These are phyloP conservation scores for Clathrospora elynae DNA, from an alignment of 2,329 filamentous ascomycete species.

Conservation along the genomic window DNA sequence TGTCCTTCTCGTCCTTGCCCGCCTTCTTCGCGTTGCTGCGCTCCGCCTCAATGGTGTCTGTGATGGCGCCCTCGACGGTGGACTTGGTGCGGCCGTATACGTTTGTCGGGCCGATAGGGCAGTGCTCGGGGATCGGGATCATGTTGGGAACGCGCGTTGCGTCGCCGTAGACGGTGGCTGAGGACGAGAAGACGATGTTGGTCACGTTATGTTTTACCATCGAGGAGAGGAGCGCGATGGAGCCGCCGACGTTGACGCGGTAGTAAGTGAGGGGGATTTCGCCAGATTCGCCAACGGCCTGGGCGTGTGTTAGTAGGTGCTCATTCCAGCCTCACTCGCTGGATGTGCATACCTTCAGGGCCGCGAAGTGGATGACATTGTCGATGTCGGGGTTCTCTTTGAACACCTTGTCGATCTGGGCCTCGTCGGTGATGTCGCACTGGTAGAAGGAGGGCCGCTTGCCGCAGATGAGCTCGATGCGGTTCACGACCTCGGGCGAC, in stretches of 20 bases:
- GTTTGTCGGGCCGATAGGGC: conserved; percentile 95
- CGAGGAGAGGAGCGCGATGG: conserved; percentile 79
- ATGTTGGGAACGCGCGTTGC: conserved; percentile 95
- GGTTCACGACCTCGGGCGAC: conserved; percentile 85
- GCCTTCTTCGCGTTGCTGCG: conserved; percentile 80
- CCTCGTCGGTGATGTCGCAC: conserved; percentile 85
- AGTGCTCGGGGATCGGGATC: conserved; percentile 98
- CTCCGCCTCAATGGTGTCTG: conserved; percentile 85
- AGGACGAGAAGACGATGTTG: conserved; percentile 99
- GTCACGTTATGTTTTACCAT: conserved; percentile 90
- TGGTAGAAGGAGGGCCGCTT: conserved; percentile 85
- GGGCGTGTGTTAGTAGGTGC: conserved; percentile 16
- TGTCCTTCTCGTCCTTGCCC: conserved; percentile 62
- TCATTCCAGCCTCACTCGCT: neutral
- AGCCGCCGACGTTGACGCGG: conserved; percentile 92
- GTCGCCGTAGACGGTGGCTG: conserved; percentile 97
- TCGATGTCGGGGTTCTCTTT: conserved; percentile 88
- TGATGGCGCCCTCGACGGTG: conserved; percentile 88
- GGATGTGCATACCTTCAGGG: conserved; percentile 74
- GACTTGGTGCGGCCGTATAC: conserved; percentile 97
- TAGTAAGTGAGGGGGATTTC: conserved; percentile 98
- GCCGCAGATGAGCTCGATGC: conserved; percentile 91
- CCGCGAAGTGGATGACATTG: conserved; percentile 98
- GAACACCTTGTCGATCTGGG: conserved; percentile 84
- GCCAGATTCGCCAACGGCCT: conserved; percentile 94